A percentile compares a stretch with the other conserved stretches of the same genome.
Conservation (phyloP, 345 rosid species). For the Isatis tinctoria region DNA sequence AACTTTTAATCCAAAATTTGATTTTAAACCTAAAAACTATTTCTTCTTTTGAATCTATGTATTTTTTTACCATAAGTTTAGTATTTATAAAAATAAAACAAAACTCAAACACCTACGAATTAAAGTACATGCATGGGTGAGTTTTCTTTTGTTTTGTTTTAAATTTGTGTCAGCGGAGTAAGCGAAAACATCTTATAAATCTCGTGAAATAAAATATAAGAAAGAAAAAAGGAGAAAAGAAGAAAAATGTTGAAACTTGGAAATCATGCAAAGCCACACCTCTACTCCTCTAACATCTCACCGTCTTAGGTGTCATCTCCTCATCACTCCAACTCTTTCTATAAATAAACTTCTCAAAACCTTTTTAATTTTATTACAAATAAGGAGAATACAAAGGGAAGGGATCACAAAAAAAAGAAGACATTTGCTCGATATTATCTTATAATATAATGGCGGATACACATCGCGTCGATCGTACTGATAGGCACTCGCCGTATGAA, state of each 20-base stretch:
- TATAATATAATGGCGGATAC: conserved; percentile 24
- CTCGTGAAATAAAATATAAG: neutral
- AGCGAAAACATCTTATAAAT: conserved; percentile 27
- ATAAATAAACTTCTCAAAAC: conserved; percentile 10
- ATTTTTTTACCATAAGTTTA: neutral
- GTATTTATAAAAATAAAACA: neutral
- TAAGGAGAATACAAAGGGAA: neutral
- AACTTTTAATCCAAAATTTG: no score
- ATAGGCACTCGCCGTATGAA: conserved; percentile 32
- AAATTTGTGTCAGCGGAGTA: conserved; percentile 17
- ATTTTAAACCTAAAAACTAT: no score
- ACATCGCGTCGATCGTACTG: conserved; percentile 29
- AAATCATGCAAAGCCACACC: conserved; percentile 39
- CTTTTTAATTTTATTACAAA: conserved; percentile 4
- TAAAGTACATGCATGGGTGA: conserved; percentile 18
- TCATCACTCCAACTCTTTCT: conserved; percentile 16
- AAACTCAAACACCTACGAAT: neutral
- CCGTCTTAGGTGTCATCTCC: conserved; percentile 30
- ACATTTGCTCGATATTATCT: neutral
- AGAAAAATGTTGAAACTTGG: conserved; percentile 29
- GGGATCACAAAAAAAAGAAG: neutral
- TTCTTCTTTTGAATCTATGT: neutral
- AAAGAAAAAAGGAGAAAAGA: neutral
- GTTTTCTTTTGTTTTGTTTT: conserved; percentile 3
- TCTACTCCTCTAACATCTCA: conserved; percentile 32